A percentile compares a stretch with the other conserved stretches of the same genome.
phyloP scores from a whole-genome alignment of 2,329 filamentous ascomycete genomes.

The Aspergillus flavus region DNA sequence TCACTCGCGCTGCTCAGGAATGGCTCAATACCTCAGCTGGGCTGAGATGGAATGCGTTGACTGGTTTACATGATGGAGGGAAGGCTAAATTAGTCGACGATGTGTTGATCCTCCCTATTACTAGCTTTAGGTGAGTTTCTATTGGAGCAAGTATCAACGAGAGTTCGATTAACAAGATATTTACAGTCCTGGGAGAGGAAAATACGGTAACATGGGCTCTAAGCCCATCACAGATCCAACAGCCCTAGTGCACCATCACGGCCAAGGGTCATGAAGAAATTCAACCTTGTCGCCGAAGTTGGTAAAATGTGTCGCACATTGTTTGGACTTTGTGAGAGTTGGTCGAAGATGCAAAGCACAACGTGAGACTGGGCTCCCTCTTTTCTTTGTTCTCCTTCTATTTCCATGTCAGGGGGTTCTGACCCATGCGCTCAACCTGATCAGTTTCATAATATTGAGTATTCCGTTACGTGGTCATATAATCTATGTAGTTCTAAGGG shows the following conservation, averaged over 20 bases:
- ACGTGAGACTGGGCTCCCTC: background rate
- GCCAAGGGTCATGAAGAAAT: constrained; percentile 35
- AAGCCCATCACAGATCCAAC: constrained; percentile 32
- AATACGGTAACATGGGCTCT: constrained; percentile 36
- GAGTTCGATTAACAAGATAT: constrained; percentile 7
- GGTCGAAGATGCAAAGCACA: constrained; percentile 14
- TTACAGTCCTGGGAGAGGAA: constrained; percentile 25
- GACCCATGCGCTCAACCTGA: background rate
- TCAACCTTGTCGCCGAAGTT: constrained; percentile 29
- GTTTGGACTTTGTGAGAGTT: constrained; percentile 34
- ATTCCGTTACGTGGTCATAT: background rate
- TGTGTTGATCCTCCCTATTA: constrained; percentile 38
- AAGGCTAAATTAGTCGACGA: constrained; percentile 33
- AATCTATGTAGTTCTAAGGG: background rate
- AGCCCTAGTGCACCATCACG: constrained; percentile 32
- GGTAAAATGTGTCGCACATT: constrained; percentile 37
- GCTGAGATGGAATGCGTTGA: constrained; percentile 35
- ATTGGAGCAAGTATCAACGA: background rate
- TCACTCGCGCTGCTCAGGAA: constrained; percentile 28
- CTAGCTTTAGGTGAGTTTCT: constrained; percentile 33
- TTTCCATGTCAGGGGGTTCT: background rate
- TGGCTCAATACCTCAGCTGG: constrained; percentile 27
- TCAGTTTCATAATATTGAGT: background rate
- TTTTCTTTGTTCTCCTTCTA: background rate
- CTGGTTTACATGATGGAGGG: constrained; percentile 32